Percentiles rank a stretch among this genome's conserved stretches.
Conservation (phyloP, 106 monocot genomes). For the Alisma plantagoaquatica region DNA sequence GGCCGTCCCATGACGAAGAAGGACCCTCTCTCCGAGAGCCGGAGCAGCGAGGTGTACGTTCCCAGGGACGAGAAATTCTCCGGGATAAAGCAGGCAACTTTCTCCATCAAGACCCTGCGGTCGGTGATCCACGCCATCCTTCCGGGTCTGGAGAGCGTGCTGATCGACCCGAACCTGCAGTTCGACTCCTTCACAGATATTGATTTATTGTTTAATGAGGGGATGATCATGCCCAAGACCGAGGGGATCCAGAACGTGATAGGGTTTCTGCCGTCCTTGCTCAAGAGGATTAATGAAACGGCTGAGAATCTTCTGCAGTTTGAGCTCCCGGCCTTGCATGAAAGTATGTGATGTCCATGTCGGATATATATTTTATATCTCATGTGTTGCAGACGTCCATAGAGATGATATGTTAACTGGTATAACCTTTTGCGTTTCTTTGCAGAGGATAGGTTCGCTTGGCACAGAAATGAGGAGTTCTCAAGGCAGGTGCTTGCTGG, state of each 20-base stretch:
- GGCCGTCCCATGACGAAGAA: slow-evolving; percentile 33
- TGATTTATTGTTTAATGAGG: slow-evolving; percentile 38
- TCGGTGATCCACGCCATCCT: slow-evolving; percentile 36
- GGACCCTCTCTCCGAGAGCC: slow-evolving; percentile 30
- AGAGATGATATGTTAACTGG: no score
- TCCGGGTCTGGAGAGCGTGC: slow-evolving; percentile 21
- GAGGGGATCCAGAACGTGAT: neutral
- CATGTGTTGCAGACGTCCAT: no score
- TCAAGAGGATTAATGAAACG: slow-evolving; percentile 20
- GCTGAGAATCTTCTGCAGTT: slow-evolving; percentile 31
- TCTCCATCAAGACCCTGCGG: slow-evolving; percentile 27
- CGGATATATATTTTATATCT: neutral
- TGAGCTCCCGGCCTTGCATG: slow-evolving; percentile 38
- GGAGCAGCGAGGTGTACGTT: slow-evolving; percentile 32
- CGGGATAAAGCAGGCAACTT: slow-evolving; percentile 33
- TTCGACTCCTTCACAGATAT: slow-evolving; percentile 47
- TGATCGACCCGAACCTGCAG: slow-evolving; percentile 28
- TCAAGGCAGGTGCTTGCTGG: slow-evolving; percentile 49
- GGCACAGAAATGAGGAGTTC: slow-evolving; percentile 54
- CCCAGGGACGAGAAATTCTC: slow-evolving; percentile 44
- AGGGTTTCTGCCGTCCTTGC: no score
- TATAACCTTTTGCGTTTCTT: neutral
- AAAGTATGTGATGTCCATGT: slow-evolving; percentile 25
- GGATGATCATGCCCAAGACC: slow-evolving; percentile 12
- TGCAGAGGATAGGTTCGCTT: slow-evolving; percentile 46